Evolutionary conservation across 73 alveolate genomes (phyloP).

Genomic region (Paramecium pentaurelia): DNA sequence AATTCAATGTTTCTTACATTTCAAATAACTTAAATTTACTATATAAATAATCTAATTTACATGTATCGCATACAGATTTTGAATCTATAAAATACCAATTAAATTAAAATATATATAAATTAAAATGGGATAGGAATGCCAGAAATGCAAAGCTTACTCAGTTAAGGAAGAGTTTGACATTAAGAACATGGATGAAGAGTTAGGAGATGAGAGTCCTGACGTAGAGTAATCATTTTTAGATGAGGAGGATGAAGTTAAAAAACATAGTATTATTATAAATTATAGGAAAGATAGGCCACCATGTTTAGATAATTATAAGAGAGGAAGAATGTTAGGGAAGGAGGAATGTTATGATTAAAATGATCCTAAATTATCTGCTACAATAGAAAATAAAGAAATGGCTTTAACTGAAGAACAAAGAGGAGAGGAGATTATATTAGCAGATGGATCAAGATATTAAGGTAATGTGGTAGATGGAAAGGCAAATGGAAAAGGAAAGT

Average conservation of each 20-base stretch:
- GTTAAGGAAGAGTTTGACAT: not conserved
- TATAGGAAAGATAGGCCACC: not conserved
- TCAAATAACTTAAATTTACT: not conserved
- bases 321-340: not conserved
- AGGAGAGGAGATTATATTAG: not conserved
- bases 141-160: not conserved
- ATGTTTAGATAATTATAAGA: not conserved
- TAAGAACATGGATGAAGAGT: not conserved
- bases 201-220: constrained; percentile 11
- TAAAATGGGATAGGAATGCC: constrained; percentile 8
- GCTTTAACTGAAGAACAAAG: constrained; percentile 9
- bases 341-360: not conserved
- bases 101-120: not conserved
- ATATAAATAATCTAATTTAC: not conserved
- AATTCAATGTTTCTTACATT: not conserved
- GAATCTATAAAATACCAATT: not conserved
- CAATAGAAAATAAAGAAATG: not conserved
- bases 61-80: not conserved
- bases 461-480: constrained; percentile 73
- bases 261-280: not conserved
- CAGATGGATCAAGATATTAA: constrained; percentile 73
- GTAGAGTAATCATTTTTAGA: not conserved
- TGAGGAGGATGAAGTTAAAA: not conserved
- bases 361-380: not conserved
- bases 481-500: constrained; percentile 76